A percentile compares a stretch with the other conserved stretches of the same genome.
These are phyloP conservation scores for Emmonsia crescens DNA, from an alignment of 2,329 filamentous ascomycete species.

Conservation along the genomic window DNA sequence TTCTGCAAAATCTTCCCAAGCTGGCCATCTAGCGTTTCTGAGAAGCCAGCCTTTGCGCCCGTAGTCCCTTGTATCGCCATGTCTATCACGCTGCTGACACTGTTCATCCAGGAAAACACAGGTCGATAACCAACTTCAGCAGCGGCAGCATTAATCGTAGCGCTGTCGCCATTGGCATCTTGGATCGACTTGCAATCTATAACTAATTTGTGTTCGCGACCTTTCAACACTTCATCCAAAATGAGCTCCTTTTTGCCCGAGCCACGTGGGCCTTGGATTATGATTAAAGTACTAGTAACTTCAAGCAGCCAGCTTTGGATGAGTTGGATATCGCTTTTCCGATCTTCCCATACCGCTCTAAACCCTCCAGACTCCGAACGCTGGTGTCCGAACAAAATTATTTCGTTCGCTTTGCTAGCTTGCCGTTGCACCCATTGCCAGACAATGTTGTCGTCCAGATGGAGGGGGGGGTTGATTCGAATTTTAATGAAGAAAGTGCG, in stretches of 20 bases:
- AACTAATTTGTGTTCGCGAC: slow-evolving; percentile 64
- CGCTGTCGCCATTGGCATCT: slow-evolving; percentile 77
- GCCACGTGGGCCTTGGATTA: slow-evolving; percentile 83
- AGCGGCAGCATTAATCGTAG: slow-evolving; percentile 73
- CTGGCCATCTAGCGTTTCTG: slow-evolving; percentile 82
- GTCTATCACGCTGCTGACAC: slow-evolving; percentile 81
- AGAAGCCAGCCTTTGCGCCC: slow-evolving; percentile 88
- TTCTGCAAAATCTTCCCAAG: slow-evolving; percentile 82
- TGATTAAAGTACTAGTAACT: slow-evolving; percentile 81
- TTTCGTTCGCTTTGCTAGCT: slow-evolving; percentile 33
- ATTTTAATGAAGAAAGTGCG: slow-evolving; percentile 84
- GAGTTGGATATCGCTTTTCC: slow-evolving; percentile 69
- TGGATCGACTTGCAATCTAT: slow-evolving; percentile 91
- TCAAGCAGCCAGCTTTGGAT: slow-evolving; percentile 80
- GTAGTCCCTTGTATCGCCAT: slow-evolving; percentile 88
- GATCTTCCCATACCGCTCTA: slow-evolving; percentile 76
- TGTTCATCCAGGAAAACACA: slow-evolving; percentile 95
- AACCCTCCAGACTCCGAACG: slow-evolving; percentile 55
- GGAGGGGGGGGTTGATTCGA: slow-evolving; percentile 68
- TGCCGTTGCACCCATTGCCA: slow-evolving; percentile 74
- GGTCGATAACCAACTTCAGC: slow-evolving; percentile 79
- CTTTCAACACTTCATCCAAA: slow-evolving; percentile 68
- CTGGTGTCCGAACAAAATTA: slow-evolving; percentile 32
- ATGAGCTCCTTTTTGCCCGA: slow-evolving; percentile 86
- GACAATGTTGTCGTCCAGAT: slow-evolving; percentile 59